Percentiles rank a stretch among this genome's conserved stretches.
Conservation (phyloP, 768 basidiomycete genomes). For the Boletus huronensis region DNA sequence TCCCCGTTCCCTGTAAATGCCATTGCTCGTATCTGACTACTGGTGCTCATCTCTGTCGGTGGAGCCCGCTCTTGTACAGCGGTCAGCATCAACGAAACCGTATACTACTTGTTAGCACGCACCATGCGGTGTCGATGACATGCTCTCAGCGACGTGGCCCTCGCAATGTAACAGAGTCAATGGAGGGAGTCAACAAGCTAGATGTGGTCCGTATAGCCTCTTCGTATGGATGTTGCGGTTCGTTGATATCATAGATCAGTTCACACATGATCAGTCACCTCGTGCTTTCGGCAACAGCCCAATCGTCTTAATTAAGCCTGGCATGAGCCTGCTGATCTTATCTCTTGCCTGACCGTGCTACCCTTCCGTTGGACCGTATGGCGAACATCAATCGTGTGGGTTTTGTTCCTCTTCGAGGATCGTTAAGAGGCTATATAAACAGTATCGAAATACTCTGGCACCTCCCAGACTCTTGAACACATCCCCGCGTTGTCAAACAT, state of each 20-base stretch:
- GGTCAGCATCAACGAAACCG: neutral
- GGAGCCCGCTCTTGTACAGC: neutral
- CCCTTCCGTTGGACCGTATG: neutral
- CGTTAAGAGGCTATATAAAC: conserved; percentile 1
- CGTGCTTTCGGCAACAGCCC: neutral
- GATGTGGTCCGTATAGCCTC: neutral
- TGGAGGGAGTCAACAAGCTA: neutral
- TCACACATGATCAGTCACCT: neutral
- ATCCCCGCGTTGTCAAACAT: conserved; percentile 11
- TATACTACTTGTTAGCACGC: neutral
- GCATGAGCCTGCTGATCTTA: conserved; percentile 4
- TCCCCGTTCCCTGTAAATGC: conserved; percentile 2
- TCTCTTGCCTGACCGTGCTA: conserved; percentile 1
- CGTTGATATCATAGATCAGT: conserved; percentile 7
- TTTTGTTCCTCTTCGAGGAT: neutral
- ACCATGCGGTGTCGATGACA: neutral
- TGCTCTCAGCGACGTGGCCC: neutral
- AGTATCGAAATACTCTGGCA: neutral
- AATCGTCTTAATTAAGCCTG: neutral
- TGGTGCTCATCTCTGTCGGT: neutral
- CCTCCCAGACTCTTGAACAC: neutral
- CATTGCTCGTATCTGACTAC: conserved; percentile 2
- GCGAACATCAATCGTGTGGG: neutral
- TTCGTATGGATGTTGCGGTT: neutral
- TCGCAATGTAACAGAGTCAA: neutral